Evolutionary conservation across 768 basidiomycete genomes (phyloP), one percentile per base, ranked within the genome.

Genomic region (Podaxis carcinomalis): DNA sequence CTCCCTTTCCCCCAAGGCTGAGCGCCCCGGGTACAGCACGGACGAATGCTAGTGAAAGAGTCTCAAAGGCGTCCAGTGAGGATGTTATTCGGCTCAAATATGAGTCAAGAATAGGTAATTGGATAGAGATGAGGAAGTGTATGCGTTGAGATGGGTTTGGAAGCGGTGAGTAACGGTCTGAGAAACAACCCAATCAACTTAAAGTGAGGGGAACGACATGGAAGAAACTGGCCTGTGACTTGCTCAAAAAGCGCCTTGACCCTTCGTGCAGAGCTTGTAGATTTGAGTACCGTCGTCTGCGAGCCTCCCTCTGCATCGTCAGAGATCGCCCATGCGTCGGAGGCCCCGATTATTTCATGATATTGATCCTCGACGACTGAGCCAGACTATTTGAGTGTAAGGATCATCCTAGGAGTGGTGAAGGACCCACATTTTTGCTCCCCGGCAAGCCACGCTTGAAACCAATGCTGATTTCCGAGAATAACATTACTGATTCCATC

Each of bases 61-160:
- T 90, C 72, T 98, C 97, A 66, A 98, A 98, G 0, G 95, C 96
- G 67, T 98, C 94, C 25, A 98, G 76, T 7, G 95, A 93, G 7
- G 89, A 84, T 1, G 84, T 79, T 70, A 99, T 87, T 19, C 95
- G 87, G 7, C 77, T 73, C 63, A 86, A 82, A 71, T 97, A 99
- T 4, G 81, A 75, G 60, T 90, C 83, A 11, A 99, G 75, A 11
- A 97, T 69, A 0, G 95, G 94, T 1, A 98, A 76, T 73, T 99
- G 97, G 14, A 96, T 84, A 7, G 82, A 78, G 44, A 89, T 79
- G 59, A 99, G 82, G 77, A 98, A 99, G 40, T 87, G 87, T 0
- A 87, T 86, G 39, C 90, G 88, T 60, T 97, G 90, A 9, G 77
- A 69, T 59, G 90, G 82, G 55, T 81, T 82, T 0, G 96, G 95